Base-by-base conservation (phyloP, 176 grass and related monocot genomes). In the Dactylis glomerata region DNA sequence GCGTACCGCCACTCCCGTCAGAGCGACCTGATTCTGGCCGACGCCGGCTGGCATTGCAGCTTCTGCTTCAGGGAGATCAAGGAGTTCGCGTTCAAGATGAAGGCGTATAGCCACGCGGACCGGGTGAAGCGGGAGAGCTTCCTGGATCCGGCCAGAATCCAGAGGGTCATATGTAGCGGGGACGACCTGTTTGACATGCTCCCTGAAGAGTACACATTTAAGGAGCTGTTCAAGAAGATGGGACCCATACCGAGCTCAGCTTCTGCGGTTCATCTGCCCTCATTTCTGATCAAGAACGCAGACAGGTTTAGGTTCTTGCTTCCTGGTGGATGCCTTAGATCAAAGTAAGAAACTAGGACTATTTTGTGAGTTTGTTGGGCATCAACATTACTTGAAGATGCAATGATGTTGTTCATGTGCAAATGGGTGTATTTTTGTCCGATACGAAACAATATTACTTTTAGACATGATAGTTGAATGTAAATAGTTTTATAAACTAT, bases 61-160 rank as follows among this genome's bases (percentile, higher is more conserved):
- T n/a, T n/a, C n/a, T n/a, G n/a, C n/a, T n/a, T n/a, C n/a, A n/a
- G n/a, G n/a, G n/a, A n/a, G n/a, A n/a, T n/a, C n/a, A n/a, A n/a
- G 31, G 92, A 95, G 40, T 95, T 98, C 46, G 58, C 86, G 52
- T 98, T 98, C 85, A 98, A 98, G 89, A 98, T 98, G 92, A 95
- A 66, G 42, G 91, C 95, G 2, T 98, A 98, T 45, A 98, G 95
- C 77, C 95, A 98, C 1, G 92, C 95, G 0, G 95, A 98, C 66
- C 82, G 92, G 51, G 91, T 98, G 66, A 79, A 68, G 10, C 55
- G 67, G 45, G 24, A 68, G 34, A 93, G 87, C 76, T 95, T 93
- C 80, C 68, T 98, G 16, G 88, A 95, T n/a, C 89, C 80, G 10
- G 82, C 79, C 13, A 93, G 95, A 72, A 98, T 98, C 56, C 95